A percentile compares a stretch with the other conserved stretches of the same genome.
These are phyloP conservation scores for Somion occarium DNA, from an alignment of 1,284 basidiomycete species.

Conservation along the genomic window DNA sequence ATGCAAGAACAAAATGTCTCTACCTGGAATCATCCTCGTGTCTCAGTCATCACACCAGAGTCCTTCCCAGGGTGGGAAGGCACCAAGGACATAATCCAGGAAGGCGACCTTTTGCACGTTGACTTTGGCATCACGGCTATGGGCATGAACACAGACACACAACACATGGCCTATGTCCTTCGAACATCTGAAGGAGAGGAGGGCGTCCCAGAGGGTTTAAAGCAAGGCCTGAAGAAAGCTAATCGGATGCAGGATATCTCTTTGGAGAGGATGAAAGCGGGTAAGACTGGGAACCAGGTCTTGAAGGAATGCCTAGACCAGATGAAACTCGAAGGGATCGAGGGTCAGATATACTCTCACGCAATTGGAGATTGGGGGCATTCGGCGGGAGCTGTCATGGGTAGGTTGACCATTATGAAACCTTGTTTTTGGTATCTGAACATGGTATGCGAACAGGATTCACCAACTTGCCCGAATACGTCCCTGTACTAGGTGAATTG, in stretches of 20 bases:
- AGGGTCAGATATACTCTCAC: slow-evolving; percentile 48
- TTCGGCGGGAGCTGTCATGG: slow-evolving; percentile 46
- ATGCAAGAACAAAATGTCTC: slow-evolving; percentile 44
- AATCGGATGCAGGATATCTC: slow-evolving; percentile 51
- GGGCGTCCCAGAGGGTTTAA: slow-evolving; percentile 37
- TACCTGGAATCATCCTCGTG: slow-evolving; percentile 50
- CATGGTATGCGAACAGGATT: too few species aligned
- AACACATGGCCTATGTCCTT: slow-evolving; percentile 52
- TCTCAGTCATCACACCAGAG: slow-evolving; percentile 40
- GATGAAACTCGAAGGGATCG: slow-evolving; percentile 40
- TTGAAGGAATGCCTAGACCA: slow-evolving; percentile 34
- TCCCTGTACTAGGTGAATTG: slow-evolving; percentile 41
- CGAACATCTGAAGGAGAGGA: slow-evolving; percentile 35
- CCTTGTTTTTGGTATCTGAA: too few species aligned
- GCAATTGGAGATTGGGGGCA: slow-evolving; percentile 58
- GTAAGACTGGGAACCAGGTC: slow-evolving; percentile 44
- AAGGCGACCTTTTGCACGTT: slow-evolving; percentile 48
- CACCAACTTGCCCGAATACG: slow-evolving; percentile 40
- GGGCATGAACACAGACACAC: slow-evolving; percentile 52
- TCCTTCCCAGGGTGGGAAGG: slow-evolving; percentile 44
- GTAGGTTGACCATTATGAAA: slow-evolving; percentile 22
- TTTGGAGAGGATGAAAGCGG: slow-evolving; percentile 38
- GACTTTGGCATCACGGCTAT: slow-evolving; percentile 52
- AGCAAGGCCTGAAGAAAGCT: slow-evolving; percentile 39
- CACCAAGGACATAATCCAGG: slow-evolving; percentile 35